Percentiles rank a stretch among this genome's conserved stretches.
Conservation (phyloP, 2,329 filamentous ascomycete genomes). For the Lasiodiplodia sp. region DNA sequence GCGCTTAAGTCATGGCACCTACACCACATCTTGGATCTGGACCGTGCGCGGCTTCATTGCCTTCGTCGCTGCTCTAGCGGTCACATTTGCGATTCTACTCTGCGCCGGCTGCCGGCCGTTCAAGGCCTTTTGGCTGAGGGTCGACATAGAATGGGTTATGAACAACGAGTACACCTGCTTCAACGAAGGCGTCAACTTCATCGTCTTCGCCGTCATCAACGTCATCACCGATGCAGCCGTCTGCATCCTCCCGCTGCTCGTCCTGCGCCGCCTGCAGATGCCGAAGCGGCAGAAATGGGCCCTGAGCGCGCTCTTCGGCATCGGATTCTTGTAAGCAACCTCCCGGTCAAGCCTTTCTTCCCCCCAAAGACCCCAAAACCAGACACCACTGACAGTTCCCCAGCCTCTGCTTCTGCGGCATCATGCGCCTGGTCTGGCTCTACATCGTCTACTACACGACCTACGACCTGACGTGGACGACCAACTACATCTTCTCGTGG, state of each 20-base stretch:
- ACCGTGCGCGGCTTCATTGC: constrained; percentile 48
- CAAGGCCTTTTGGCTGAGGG: constrained; percentile 50
- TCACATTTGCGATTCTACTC: constrained; percentile 47
- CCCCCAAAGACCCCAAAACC: too few relatives aligned
- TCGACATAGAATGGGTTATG: constrained; percentile 35
- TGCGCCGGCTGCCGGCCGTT: constrained; percentile 50
- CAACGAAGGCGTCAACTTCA: constrained; percentile 47
- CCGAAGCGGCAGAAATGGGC: constrained; percentile 52
- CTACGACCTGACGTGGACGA: constrained; percentile 51
- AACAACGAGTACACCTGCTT: constrained; percentile 37
- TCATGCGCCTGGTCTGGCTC: constrained; percentile 49
- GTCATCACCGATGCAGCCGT: constrained; percentile 51
- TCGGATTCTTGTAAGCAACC: constrained; percentile 51
- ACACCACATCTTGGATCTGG: constrained; percentile 49
- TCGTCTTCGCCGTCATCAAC: constrained; percentile 49
- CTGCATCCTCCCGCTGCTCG: constrained; percentile 51
- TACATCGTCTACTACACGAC: constrained; percentile 43
- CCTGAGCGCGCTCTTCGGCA: constrained; percentile 53
- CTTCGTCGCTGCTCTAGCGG: constrained; percentile 48
- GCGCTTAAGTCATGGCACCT: constrained; percentile 46
- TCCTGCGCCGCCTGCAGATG: constrained; percentile 54
- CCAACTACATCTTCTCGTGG: constrained; percentile 50
- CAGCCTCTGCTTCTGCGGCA: constrained; percentile 45
- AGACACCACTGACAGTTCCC: not conserved
- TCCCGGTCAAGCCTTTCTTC: not conserved